These are phyloP conservation scores for Cucurbitaria berberidis DNA, from an alignment of 2,329 filamentous ascomycete species.

Conservation along the genomic window DNA sequence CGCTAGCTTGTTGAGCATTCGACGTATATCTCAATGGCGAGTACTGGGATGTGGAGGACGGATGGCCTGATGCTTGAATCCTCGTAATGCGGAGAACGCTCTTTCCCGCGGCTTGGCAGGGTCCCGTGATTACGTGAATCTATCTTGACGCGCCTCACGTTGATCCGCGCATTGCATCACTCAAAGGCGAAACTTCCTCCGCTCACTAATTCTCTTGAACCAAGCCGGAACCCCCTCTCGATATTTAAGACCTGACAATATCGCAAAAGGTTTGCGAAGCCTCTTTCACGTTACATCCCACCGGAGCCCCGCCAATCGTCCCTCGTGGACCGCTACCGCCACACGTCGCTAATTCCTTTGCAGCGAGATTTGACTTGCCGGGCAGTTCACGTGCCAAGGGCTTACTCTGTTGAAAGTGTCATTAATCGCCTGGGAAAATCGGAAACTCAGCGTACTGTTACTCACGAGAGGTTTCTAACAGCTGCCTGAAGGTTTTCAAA, in stretches of 20 bases:
- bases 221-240: background rate
- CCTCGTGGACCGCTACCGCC: background rate
- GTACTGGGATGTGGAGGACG: background rate
- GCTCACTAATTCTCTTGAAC: background rate
- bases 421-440: too few species aligned
- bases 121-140: slow-evolving; percentile 33
- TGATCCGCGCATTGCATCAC: slow-evolving; percentile 7
- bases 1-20: background rate
- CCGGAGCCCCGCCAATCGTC: background rate
- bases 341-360: background rate
- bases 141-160: slow-evolving; percentile 20
- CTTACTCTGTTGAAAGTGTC: background rate
- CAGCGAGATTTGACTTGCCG: background rate
- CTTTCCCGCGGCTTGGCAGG: slow-evolving; percentile 24
- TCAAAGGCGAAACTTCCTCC: background rate
- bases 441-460: background rate
- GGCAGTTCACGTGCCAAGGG: background rate
- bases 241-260: background rate
- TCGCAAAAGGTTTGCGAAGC: background rate
- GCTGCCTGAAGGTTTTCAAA: background rate
- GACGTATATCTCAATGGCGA: background rate
- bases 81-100: slow-evolving; percentile 11
- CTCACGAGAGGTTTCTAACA: background rate
- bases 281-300: background rate
- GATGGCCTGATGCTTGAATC: slow-evolving; percentile 13